phyloP scores from a whole-genome alignment of 192 early-diverging fungal genomes.

The Rhizoclosmatium sp. region DNA sequence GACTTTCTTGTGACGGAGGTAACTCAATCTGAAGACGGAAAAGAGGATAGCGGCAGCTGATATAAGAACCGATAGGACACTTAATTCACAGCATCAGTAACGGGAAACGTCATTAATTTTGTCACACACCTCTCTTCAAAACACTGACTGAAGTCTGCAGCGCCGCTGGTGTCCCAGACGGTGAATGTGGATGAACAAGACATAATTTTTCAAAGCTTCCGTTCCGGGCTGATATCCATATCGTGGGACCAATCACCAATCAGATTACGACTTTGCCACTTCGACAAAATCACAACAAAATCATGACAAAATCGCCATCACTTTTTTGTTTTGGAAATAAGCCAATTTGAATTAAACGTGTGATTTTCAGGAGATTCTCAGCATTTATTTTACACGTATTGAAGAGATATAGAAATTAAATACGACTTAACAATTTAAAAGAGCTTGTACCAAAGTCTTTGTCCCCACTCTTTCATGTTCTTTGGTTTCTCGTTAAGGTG shows the following conservation, averaged over 20 bases:
- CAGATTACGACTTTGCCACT: no score
- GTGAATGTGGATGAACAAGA: conserved; percentile 20
- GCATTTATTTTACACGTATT: not conserved
- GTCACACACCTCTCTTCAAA: conserved; percentile 29
- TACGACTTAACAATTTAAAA: conserved; percentile 15
- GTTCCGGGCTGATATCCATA: no score
- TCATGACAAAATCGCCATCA: no score
- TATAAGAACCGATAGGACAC: not conserved
- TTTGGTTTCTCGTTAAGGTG: conserved; percentile 12
- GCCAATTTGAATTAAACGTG: no score
- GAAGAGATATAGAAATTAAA: not conserved
- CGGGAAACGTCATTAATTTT: not conserved
- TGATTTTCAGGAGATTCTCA: not conserved
- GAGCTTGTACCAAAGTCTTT: conserved; percentile 31
- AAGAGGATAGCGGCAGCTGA: conserved; percentile 11
- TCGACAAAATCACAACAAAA: no score
- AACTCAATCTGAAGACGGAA: conserved; percentile 8
- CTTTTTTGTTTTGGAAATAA: no score
- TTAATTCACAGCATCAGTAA: not conserved
- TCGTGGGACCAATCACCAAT: no score
- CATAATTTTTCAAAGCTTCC: not conserved
- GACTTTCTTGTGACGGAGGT: not conserved
- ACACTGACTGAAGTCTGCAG: conserved; percentile 25
- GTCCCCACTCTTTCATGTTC: conserved; percentile 29
- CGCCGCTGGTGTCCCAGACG: conserved; percentile 24